Base-by-base conservation (phyloP, 2,329 filamentous ascomycete species). In the Pleomassaria siparia region DNA sequence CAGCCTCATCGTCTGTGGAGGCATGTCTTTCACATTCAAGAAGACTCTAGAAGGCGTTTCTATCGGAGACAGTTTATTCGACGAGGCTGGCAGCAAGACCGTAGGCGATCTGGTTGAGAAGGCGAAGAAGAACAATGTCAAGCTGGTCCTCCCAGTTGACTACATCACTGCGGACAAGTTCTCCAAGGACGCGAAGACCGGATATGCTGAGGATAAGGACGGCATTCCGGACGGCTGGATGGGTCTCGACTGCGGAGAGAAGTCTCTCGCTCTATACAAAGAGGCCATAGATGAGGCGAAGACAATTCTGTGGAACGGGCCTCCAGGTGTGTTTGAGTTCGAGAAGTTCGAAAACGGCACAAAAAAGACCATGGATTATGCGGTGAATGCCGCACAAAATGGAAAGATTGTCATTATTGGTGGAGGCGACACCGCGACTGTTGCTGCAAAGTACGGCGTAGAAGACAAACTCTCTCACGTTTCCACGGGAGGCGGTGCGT, bases 11-110 rank as follows among this genome's bases (percentile, higher is more conserved):
- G 87, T 99, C 76, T 96, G 92, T 73, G 94, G 94, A 71, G 94
- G 85, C 66, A 99, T 99, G 94, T 91, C 94, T 55, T 99, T 97
- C 80, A 99, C 94, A 64, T 99, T 99, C 84, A 97, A 97, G 84
- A 99, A 99, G 84, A 92, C 90, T n/a, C 83, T 97, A 47, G 84
- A 96, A 76, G 80, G 83, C 71, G 86, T 97, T 67, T 82, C 86
- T 74, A 99, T 99, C 60, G 94, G 94, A 53, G 85, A 85, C 79
- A 94, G 79, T 43, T 82, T 99, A 65, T 99, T 95, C 72, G 94
- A 99, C 66, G 89, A 96, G 80, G 87, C 87, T 43, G 94, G 94
- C 62, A 83, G 87, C 80, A 90, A 96, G 85, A 96, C 89, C 33
- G 92, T 97, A 50, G 84, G 81, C 53, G 80, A 88, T 64, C 83